Conservation (phyloP, 2,329 filamentous ascomycete genomes). For the Fusarium sp. region DNA sequence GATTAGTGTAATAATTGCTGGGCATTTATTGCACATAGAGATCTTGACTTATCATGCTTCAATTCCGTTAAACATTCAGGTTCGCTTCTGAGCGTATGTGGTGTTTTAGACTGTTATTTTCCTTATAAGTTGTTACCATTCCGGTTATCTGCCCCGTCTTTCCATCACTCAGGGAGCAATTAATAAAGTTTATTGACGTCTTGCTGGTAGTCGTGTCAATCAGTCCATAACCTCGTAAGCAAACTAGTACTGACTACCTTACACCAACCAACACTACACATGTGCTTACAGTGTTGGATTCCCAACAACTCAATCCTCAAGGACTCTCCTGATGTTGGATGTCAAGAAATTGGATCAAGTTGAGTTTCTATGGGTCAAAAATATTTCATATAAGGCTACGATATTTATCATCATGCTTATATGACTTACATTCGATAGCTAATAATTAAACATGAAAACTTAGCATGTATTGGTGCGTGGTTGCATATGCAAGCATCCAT, state of each 20-base stretch:
- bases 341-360: background rate
- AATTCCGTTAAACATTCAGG: background rate
- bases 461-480: background rate
- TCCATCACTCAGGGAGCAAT: background rate
- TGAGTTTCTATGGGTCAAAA: background rate
- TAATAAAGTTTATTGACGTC: background rate
- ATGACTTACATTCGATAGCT: background rate
- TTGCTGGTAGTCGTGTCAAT: constrained; percentile 16
- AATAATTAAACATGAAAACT: background rate
- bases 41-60: background rate
- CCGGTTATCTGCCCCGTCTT: background rate
- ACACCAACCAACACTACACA: constrained; percentile 6
- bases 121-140: background rate
- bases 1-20: background rate
- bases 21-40: background rate
- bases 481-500: background rate
- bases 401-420: background rate
- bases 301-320: constrained; percentile 15
- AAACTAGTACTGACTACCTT: constrained; percentile 1
- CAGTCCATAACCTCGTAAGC: constrained; percentile 31
- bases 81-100: background rate
- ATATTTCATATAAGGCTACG: background rate
- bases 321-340: background rate
- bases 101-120: background rate
- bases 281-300: background rate